These are phyloP conservation scores for Arabidopsis hybrid DNA, from an alignment of 441 rosid genomes.

Conservation along the genomic window DNA sequence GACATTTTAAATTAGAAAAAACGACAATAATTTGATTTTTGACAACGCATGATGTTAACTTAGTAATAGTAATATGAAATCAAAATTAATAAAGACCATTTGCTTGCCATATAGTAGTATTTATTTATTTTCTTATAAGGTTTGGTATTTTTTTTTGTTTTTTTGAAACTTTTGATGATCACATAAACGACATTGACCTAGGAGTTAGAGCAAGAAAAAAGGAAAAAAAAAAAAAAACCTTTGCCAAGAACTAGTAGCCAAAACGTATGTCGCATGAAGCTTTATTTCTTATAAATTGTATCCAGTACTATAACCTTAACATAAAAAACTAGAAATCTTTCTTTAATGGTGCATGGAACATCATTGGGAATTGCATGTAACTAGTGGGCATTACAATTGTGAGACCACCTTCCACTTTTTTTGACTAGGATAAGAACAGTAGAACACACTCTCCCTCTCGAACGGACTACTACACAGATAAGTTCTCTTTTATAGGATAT, in stretches of 20 bases:
- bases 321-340: neutral
- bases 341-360: conserved; percentile 36
- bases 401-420: conserved; percentile 48
- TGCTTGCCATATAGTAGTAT: neutral
- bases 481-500: neutral
- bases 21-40: neutral
- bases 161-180: neutral
- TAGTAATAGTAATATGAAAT: neutral
- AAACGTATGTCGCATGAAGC: conserved; percentile 10
- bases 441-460: conserved; percentile 7
- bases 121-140: neutral
- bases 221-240: neutral
- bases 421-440: conserved; percentile 38
- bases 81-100: conserved; percentile 3
- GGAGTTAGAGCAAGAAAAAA: conserved; percentile 15
- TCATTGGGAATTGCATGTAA: conserved; percentile 47
- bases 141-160: neutral
- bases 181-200: conserved; percentile 25
- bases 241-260: conserved; percentile 32
- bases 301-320: neutral
- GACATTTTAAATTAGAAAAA: neutral
- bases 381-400: conserved; percentile 46
- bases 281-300: neutral
- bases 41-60: neutral
- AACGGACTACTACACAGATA: neutral